Evolutionary conservation across 768 basidiomycete species (phyloP), one percentile per base, ranked within the genome.

Genomic region (Mycena alexandri): DNA sequence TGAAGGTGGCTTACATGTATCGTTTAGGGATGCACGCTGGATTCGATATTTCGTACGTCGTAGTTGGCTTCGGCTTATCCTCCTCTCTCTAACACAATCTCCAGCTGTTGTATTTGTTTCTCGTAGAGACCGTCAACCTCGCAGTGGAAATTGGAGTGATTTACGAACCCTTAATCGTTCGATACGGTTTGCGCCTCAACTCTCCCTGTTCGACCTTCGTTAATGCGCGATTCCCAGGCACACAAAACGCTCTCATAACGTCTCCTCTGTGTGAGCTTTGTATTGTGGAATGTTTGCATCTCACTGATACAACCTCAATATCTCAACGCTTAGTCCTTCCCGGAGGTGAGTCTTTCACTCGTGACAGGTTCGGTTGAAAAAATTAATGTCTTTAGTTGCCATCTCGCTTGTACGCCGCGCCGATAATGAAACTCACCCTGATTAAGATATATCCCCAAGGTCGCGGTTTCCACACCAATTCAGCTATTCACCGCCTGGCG

Each of bases 401-500:
- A 33, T 65, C 17, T 59, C 64, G 34, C 59, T 65, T 22, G 64
- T 65, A 24, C 33, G 56, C 12, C n/a, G n/a, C 21, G n/a, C 34
- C 14, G 33, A 22, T 19, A 21, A 17, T 22, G 7, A 10, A 4
- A 19, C 6, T 24, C 38, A 17, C n/a, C 1, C 13, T 13, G 3
- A 21, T 14, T 62, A 25, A 44, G 16, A 6, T 4, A 2, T 13
- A 2, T 58, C 10, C 1, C 14, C 29, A 29, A 68, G 67, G 67
- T 68, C 24, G 3, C 48, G 41, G 61, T 55, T 2, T 70, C 69
- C 5, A 70, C 69, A 9, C 69, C 69, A 11, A 63, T 70, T 4
- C 69, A 70, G 44, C 8, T 70, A 8, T 70, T 70, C 46, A 70
- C 69, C 1, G 69, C 69, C 16, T 70, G 69, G 69, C 48, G 69